Percentiles rank a stretch among this genome's conserved stretches.
phyloP scores from a whole-genome alignment of 768 basidiomycete genomes.

The Pisolithus tinctorius region DNA sequence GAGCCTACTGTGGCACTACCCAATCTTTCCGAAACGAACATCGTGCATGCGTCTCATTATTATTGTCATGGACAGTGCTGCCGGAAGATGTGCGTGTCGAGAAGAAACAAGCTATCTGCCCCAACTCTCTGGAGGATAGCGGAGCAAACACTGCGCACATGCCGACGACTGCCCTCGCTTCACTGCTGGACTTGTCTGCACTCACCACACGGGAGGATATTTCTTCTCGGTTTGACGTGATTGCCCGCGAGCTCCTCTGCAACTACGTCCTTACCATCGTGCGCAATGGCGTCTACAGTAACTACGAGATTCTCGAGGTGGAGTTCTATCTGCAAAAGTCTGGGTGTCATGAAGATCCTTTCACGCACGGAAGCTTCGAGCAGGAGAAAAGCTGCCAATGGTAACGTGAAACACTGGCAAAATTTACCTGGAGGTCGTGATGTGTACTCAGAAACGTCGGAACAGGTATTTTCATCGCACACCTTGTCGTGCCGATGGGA shows the following conservation, averaged over 20 bases:
- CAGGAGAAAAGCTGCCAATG: constrained; percentile 60
- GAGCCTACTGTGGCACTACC: too few relatives aligned
- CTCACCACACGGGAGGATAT: constrained; percentile 33
- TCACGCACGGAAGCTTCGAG: constrained; percentile 65
- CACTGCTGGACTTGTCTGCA: constrained; percentile 43
- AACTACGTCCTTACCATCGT: constrained; percentile 39
- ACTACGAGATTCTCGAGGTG: constrained; percentile 63
- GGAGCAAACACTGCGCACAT: background rate
- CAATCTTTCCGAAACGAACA: too few relatives aligned
- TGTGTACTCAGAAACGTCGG: background rate
- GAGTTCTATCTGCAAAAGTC: constrained; percentile 68
- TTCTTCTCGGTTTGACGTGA: constrained; percentile 37
- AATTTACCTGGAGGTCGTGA: too few relatives aligned
- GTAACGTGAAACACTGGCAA: constrained; percentile 22
- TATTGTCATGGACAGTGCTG: too few relatives aligned
- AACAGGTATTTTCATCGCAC: constrained; percentile 76
- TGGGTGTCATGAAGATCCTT: constrained; percentile 63
- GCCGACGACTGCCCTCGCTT: background rate
- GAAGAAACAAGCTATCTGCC: background rate
- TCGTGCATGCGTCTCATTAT: too few relatives aligned
- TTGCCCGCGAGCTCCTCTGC: constrained; percentile 45
- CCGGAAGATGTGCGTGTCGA: background rate
- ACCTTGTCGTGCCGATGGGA: constrained; percentile 41
- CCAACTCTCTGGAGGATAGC: background rate
- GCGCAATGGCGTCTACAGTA: constrained; percentile 23